Base-by-base conservation (phyloP, 352 stramenopile species). In the Halophytophthora polymorphica region DNA sequence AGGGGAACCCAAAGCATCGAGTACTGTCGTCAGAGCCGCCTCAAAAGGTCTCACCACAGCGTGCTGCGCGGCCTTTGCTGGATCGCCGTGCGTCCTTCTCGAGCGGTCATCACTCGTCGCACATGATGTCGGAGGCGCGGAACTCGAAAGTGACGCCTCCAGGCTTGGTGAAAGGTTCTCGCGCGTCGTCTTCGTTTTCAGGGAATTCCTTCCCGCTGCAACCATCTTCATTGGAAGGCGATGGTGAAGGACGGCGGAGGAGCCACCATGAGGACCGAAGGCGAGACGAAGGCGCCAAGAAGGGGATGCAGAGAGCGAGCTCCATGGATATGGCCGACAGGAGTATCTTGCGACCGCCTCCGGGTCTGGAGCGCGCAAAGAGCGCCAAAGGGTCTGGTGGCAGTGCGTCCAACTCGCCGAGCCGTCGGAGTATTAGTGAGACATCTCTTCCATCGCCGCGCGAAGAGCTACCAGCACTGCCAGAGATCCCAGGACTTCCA, bases 391-490 rank as follows among this genome's bases (percentile, higher is more conserved):
- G 64, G 38, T 46, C 44, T 39, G 39, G 23, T 33, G 22, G 17
- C 41, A 71, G 25, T 60, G 49, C 31, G 12, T 54, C 47, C 15
- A 45, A 56, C 22, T 64, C 57, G 10, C 50, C 51, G 7, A 62
- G 41, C 43, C 53, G 42, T 43, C 33, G 37, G 58, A 54, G n/a
- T 33, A 31, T 50, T 22, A 29, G 39, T 25, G 46, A 45, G 36
- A 23, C 23, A 43, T 28, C 19, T 34, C 17, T 29, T 28, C 47
- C 39, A 34, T 46, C 45, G 8, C 31, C 21, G 15, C 60, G 59
- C 34, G 81, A 91, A 61, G 78, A 89, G 29, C 52, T 83, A 1
- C 77, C 81, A 56, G 64, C 65, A 19, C 53, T 91, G 15, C 81
- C 78, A 7, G 69, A 88, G 33, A 92, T 92, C 22, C 81, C 81